Evolutionary conservation across 345 rosid genomes (phyloP), one percentile per base, ranked within the genome.

Genomic region (Garcia nutans): DNA sequence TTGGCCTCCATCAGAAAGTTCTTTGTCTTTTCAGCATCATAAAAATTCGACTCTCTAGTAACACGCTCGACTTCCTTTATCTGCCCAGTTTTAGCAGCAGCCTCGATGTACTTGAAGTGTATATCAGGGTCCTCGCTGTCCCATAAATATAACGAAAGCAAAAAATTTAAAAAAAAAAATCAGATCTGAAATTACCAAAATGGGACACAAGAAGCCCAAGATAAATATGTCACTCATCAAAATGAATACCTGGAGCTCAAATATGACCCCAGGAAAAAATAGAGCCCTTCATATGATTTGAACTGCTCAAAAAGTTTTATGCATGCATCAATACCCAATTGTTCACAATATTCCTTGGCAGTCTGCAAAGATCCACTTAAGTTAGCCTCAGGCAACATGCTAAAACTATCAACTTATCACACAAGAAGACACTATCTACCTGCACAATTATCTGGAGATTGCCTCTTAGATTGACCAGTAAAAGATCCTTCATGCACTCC

Each of bases 41-140:
- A 96, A 77, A 92, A 93, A 71, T 91, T 93, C 22, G 99, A 93
- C 76, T 96, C 99, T 78, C 99, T 90, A 57, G 98, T 93, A 71
- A 96, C 99, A 19, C 98, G 99, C 86, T 96, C 99, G 77, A 96
- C 99, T 88, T 96, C 99, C 85, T 96, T 96, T 82, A 96, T 88
- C 78, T 96, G 92, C 64, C 97, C 78, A 1, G 78, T 96, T 84
- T 92, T 96, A 24, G 99, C 97, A 74, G 98, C 98, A 19, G 99
- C 93, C 82, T 96, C 99, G 61, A 96, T 96, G 88, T 96, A 96
- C 87, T 93, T 96, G 80, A 93, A 96, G 80, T 93, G 98, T 82
- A 93, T 89, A 68, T 96, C 99, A 71, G 99, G 99, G 81, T 95
- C 98, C 94, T 95, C 99, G 79, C 99, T 95, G 91, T 78, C 52